phyloP scores from a whole-genome alignment of 2,329 filamentous ascomycete genomes.

The Akanthomyces uredinophilus region DNA sequence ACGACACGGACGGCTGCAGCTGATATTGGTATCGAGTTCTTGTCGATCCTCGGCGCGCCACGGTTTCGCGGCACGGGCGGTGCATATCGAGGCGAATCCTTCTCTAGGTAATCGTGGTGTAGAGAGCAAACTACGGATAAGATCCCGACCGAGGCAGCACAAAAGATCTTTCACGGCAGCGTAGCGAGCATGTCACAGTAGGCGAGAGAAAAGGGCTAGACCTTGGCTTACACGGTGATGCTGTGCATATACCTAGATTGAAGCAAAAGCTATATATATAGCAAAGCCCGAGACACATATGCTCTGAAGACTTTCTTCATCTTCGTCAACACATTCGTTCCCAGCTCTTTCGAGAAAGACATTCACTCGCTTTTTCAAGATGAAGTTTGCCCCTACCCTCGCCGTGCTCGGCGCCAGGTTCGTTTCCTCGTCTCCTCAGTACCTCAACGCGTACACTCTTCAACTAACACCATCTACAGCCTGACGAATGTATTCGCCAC shows the following conservation, averaged over 20 bases:
- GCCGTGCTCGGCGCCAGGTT: not conserved
- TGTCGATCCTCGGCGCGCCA: not conserved
- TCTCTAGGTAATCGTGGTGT: not conserved
- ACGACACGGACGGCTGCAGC: not conserved
- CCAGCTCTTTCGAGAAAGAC: not conserved
- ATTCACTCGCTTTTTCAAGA: conserved; percentile 4
- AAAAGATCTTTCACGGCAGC: not conserved
- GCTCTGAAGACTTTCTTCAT: not conserved
- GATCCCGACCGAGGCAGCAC: no score
- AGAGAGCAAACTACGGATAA: no score
- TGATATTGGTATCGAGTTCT: not conserved
- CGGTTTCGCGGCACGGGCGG: not conserved
- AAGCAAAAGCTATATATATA: not conserved
- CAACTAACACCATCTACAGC: conserved; percentile 17
- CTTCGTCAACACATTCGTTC: conserved; percentile 8
- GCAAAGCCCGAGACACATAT: not conserved
- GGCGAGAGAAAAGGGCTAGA: not conserved
- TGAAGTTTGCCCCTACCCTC: not conserved
- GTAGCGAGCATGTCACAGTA: conserved; percentile 6
- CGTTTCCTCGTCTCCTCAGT: not conserved
- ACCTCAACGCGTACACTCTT: not conserved
- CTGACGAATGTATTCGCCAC: conserved; percentile 21
- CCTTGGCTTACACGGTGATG: not conserved
- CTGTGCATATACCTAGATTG: not conserved
- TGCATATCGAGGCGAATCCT: not conserved